Conservation (phyloP, 2,329 filamentous ascomycete species). For the Paracorniculantispora psalliotae region DNA sequence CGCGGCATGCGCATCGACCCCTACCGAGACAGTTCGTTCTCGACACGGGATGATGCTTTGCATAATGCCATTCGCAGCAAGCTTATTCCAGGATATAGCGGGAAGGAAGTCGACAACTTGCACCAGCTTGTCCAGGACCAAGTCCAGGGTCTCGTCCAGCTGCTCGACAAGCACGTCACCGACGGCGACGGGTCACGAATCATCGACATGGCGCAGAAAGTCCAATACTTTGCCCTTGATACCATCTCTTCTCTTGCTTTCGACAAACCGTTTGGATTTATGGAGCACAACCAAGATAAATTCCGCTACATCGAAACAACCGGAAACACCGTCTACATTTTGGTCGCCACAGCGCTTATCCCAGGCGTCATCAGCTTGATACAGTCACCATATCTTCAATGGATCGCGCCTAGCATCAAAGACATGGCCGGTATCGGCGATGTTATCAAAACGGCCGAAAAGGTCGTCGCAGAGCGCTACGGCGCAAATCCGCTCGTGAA, state of each 20-base stretch:
- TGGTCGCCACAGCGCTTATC: slow-evolving; percentile 38
- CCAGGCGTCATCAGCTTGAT: slow-evolving; percentile 36
- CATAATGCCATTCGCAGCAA: slow-evolving; percentile 36
- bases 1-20: slow-evolving; percentile 46
- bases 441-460: slow-evolving; percentile 28
- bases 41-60: slow-evolving; percentile 40
- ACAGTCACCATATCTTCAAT: slow-evolving; percentile 34
- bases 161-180: slow-evolving; percentile 37
- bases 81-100: slow-evolving; percentile 23
- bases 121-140: slow-evolving; percentile 38
- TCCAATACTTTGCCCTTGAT: slow-evolving; percentile 51
- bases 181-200: not conserved
- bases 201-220: slow-evolving; percentile 42
- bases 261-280: slow-evolving; percentile 43
- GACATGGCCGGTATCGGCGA: slow-evolving; percentile 26
- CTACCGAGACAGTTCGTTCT: slow-evolving; percentile 45
- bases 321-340: slow-evolving; percentile 35
- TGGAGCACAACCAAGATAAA: slow-evolving; percentile 40
- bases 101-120: slow-evolving; percentile 27
- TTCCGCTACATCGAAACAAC: slow-evolving; percentile 41
- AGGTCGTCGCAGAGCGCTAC: slow-evolving; percentile 26
- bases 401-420: slow-evolving; percentile 28
- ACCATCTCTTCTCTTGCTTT: slow-evolving; percentile 49
- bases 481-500: slow-evolving; percentile 22
- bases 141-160: slow-evolving; percentile 38